These are phyloP conservation scores for Vachellia collinsii DNA, from an alignment of 306 rosid species.

Conservation along the genomic window DNA sequence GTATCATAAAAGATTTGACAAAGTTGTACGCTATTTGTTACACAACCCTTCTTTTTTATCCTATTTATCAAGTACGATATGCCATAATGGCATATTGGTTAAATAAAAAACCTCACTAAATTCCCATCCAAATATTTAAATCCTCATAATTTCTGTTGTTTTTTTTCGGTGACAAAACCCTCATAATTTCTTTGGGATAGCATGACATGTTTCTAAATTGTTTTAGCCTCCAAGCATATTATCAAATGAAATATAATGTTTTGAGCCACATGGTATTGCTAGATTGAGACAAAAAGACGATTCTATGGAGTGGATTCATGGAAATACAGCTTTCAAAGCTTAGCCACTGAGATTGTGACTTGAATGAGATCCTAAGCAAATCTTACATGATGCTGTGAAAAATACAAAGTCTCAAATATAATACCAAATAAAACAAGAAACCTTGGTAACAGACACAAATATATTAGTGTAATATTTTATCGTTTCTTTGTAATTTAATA, in stretches of 20 bases:
- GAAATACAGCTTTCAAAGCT: not conserved
- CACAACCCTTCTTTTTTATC: not conserved
- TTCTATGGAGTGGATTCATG: not conserved
- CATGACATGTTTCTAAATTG: not conserved
- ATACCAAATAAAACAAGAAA: not conserved
- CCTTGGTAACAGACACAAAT: not conserved
- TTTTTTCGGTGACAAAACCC: too few relatives aligned
- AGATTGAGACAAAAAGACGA: not conserved
- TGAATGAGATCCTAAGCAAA: not conserved
- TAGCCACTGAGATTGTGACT: not conserved
- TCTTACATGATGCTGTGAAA: not conserved
- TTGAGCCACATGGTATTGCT: not conserved
- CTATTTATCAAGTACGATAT: not conserved
- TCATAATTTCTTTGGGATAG: not conserved
- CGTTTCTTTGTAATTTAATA: not conserved
- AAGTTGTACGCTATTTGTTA: not conserved
- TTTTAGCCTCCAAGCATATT: not conserved
- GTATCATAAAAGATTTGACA: too few relatives aligned
- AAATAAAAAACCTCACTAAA: not conserved
- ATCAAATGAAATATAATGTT: not conserved
- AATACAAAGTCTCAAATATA: not conserved
- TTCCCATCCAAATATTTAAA: not conserved
- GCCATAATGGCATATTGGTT: not conserved
- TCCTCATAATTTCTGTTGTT: not conserved
- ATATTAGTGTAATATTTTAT: not conserved